Base-by-base conservation (phyloP, 2,329 filamentous ascomycete genomes). In the Exophiala sp. region DNA sequence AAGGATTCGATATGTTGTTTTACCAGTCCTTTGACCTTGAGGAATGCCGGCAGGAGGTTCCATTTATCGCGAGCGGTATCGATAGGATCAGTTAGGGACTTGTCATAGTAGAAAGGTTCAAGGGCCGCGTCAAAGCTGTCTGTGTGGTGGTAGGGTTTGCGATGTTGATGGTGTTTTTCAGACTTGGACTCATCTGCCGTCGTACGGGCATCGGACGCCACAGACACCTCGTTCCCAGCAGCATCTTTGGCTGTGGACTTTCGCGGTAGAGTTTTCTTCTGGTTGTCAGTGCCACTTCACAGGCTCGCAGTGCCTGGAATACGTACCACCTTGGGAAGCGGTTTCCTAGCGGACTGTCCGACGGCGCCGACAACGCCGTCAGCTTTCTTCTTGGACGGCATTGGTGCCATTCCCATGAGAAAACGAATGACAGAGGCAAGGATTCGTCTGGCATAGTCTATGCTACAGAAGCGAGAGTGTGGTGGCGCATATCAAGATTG, bases 1-100 rank as follows among this genome's bases (percentile, higher is more conserved):
- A 95, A 99, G 20, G 94, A 97, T 75, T 99, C 95, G 68, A 96
- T 92, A 71, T 96, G 91, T 77, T 97, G 92, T 72, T 96, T 96
- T 49, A 96, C 91, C 53, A 96, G 78, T 53, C 91, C 91, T 73
- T 99, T 99, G 65, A 96, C 91, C 72, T 96, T 96, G 55, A 99
- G 77, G 71, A 99, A 99, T n/a, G 94, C 94, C 0, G 94, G 95
- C 24, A 99, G 75, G 39, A 99, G 79, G 70, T 97, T 96, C 83
- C 92, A 96, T 78, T 99, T 99, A 76, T 99, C 94, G 66, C 73
- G 75, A 24, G 83, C 84, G 1, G 85, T 87, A 57, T 86, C 78
- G 65, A 88, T 88, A 2, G 84, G 84, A 66, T 87, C 85, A 0
- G 83, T 86, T 52, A 87, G 69, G 46, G 78, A 77, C 68, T 87